Conservation (phyloP, 176 grass and related monocot species). For the Aegilops sharonensis region DNA sequence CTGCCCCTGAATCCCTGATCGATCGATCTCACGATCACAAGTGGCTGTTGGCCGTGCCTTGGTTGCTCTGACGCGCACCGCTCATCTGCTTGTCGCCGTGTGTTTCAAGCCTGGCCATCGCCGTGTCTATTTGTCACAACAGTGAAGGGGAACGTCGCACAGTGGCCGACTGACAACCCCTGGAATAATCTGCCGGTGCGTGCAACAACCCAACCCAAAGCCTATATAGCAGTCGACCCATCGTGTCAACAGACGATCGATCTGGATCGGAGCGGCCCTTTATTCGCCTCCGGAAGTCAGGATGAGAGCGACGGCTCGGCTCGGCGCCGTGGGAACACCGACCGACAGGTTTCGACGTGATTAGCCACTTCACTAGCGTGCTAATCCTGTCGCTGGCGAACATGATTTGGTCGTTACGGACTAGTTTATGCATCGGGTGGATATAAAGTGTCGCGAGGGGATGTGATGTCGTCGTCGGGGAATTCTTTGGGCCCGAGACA, state of each 20-base stretch:
- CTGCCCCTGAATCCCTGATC: no score
- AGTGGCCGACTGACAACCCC: not conserved
- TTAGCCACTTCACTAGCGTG: not conserved
- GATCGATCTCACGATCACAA: not conserved
- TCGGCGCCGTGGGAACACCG: not conserved
- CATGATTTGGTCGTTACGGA: not conserved
- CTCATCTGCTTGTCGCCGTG: not conserved
- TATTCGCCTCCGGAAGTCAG: not conserved
- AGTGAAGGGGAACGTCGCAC: not conserved
- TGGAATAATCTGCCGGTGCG: not conserved
- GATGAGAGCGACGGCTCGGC: conserved; percentile 11
- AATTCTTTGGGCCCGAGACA: not conserved
- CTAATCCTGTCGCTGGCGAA: not conserved
- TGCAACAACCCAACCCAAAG: not conserved
- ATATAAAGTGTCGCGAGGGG: not conserved
- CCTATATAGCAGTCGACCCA: not conserved
- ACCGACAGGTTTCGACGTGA: not conserved
- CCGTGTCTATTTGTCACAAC: not conserved
- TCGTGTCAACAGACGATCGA: not conserved
- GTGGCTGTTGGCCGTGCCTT: not conserved
- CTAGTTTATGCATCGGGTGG: not conserved
- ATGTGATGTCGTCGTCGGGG: not conserved
- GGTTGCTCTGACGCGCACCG: not conserved
- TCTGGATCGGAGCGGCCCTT: not conserved
- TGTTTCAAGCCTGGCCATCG: not conserved